Conservation (phyloP, 1,284 basidiomycete genomes). For the Pseudozyma tsukubaensis region DNA sequence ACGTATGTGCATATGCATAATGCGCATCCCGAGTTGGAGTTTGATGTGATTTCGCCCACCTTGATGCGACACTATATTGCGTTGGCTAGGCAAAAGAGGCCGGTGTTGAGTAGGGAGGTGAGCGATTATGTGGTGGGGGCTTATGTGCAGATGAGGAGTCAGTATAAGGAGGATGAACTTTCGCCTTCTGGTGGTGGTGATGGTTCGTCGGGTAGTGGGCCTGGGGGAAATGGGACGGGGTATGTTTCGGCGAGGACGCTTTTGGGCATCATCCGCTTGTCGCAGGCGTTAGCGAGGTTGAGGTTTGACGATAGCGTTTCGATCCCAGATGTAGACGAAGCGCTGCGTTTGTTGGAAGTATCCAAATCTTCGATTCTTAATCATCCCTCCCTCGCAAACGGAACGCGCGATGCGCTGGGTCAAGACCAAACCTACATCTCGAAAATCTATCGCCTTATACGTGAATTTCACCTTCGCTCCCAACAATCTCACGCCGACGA, state of each 20-base stretch:
- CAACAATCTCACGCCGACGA: constrained; percentile 1
- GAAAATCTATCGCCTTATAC: constrained; percentile 67
- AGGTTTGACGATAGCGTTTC: constrained; percentile 84
- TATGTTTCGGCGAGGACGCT: constrained; percentile 98
- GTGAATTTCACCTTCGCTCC: constrained; percentile 45
- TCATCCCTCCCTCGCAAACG: constrained; percentile 19
- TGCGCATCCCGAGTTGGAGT: constrained; percentile 80
- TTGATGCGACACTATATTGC: constrained; percentile 98
- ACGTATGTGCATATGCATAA: constrained; percentile 98
- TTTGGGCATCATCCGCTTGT: constrained; percentile 90
- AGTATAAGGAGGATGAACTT: constrained; percentile 89
- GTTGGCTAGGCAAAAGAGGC: constrained; percentile 86
- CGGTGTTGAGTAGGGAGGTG: constrained; percentile 84
- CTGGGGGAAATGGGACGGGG: constrained; percentile 12
- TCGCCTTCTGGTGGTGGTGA: constrained; percentile 67
- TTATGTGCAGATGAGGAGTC: constrained; percentile 92
- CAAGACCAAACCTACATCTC: constrained; percentile 52
- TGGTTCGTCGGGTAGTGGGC: constrained; percentile 66
- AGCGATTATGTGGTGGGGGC: constrained; percentile 94
- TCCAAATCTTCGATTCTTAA: constrained; percentile 83
- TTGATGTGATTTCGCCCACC: constrained; percentile 80
- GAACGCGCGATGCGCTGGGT: constrained; percentile 17
- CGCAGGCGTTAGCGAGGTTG: constrained; percentile 92
- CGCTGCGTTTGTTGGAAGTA: constrained; percentile 93
- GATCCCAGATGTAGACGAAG: constrained; percentile 93